Evolutionary conservation across 768 basidiomycete genomes (phyloP).

Genomic region (Pholiota molesta): DNA sequence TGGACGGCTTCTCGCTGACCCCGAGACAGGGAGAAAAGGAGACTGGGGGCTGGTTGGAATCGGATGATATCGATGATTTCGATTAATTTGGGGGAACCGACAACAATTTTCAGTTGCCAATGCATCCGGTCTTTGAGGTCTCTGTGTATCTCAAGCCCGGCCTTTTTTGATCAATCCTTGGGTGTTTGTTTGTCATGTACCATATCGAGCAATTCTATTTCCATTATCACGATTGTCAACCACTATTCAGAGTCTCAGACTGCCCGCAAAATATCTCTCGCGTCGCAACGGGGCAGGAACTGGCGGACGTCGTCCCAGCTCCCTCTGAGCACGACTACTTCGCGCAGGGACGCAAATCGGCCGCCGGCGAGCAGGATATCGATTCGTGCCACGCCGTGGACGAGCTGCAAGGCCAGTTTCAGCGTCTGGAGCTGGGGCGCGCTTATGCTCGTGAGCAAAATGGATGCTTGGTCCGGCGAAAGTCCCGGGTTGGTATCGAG

Average conservation of each 20-base stretch:
- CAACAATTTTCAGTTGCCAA: not conserved
- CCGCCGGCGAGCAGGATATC: constrained; percentile 17
- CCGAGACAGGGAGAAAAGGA: constrained; percentile 14
- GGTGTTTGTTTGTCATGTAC: not conserved
- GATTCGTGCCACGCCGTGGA: constrained; percentile 17
- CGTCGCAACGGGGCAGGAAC: constrained; percentile 21
- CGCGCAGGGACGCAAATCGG: constrained; percentile 12
- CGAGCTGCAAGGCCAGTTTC: constrained; percentile 17
- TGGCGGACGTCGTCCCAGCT: constrained; percentile 19
- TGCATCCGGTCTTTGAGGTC: not conserved
- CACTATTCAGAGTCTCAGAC: not conserved
- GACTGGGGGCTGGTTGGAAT: constrained; percentile 54
- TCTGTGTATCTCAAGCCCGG: not conserved
- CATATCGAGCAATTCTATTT: not conserved
- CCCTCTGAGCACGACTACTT: constrained; percentile 14
- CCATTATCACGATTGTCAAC: not conserved
- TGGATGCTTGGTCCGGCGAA: constrained; percentile 14
- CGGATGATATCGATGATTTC: constrained; percentile 62
- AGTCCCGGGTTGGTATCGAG: constrained; percentile 15
- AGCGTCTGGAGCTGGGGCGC: constrained; percentile 12
- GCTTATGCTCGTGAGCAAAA: constrained; percentile 9
- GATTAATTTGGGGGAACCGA: constrained; percentile 16
- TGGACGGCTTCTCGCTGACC: constrained; percentile 8
- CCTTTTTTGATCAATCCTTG: not conserved
- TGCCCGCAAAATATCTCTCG: constrained; percentile 16